phyloP scores from a whole-genome alignment of 2,329 filamentous ascomycete species.

The Neofusicoccum cordaticola region DNA sequence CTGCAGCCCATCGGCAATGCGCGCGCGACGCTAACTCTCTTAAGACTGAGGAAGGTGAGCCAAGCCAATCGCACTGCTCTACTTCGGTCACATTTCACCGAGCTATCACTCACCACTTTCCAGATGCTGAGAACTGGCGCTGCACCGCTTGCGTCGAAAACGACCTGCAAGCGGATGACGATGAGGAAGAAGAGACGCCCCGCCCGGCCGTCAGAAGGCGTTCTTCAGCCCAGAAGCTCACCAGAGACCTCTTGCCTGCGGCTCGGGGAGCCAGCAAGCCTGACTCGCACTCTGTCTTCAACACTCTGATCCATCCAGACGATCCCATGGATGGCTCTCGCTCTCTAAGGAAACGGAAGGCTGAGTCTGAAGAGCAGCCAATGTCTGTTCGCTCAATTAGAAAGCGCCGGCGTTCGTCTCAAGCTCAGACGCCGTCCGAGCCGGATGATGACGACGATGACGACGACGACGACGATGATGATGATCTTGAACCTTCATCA shows the following conservation, averaged over 20 bases:
- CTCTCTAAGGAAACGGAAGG: slow-evolving; percentile 78
- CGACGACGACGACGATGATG: slow-evolving; percentile 11
- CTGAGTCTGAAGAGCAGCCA: slow-evolving; percentile 67
- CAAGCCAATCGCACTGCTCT: slow-evolving; percentile 21
- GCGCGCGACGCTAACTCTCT: slow-evolving; percentile 69
- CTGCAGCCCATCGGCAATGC: slow-evolving; percentile 85
- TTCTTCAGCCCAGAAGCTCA: slow-evolving; percentile 63
- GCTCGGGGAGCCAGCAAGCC: slow-evolving; percentile 63
- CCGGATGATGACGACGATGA: slow-evolving; percentile 21
- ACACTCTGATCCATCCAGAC: slow-evolving; percentile 67
- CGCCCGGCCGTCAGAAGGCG: slow-evolving; percentile 48
- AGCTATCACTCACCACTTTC: slow-evolving; percentile 12
- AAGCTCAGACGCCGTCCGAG: slow-evolving; percentile 23
- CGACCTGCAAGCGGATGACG: slow-evolving; percentile 45
- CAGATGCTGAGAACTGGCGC: slow-evolving; percentile 60
- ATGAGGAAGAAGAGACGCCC: slow-evolving; percentile 38
- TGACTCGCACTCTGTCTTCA: slow-evolving; percentile 75
- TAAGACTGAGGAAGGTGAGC: slow-evolving; percentile 61
- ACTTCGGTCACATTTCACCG: slow-evolving; percentile 16
- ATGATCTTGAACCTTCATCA: slow-evolving; percentile 25
- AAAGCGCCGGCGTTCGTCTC: slow-evolving; percentile 36
- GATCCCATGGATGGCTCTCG: slow-evolving; percentile 74
- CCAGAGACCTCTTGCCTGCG: slow-evolving; percentile 69
- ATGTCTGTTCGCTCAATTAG: slow-evolving; percentile 40
- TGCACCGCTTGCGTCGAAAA: slow-evolving; percentile 58